Base-by-base conservation (phyloP, 2,329 filamentous ascomycete species). In the Colletotrichum agaves region DNA sequence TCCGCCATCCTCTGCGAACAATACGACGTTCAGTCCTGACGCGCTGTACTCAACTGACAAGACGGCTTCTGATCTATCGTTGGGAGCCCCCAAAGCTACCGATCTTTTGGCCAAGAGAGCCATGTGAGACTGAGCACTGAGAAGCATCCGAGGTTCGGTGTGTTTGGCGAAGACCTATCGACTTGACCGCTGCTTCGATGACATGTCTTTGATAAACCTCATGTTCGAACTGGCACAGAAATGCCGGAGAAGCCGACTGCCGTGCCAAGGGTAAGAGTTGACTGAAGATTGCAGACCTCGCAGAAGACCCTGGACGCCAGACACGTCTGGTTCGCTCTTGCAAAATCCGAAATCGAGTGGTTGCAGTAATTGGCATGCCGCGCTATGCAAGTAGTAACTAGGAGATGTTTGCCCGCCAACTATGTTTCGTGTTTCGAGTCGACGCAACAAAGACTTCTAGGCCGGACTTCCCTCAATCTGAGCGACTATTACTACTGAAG, bases 361-460 rank as follows among this genome's bases (percentile, higher is more conserved):
- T n/a, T 39, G 21, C 4, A 37, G 5, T 10, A 10, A 17, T 15
- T n/a, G 3, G 44, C 44, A 35, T 0, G 39, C 4, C 5, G 12
- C 3, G 23, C 31, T 37, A 10, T 19, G 46, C 10, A 60, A 2
- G 5, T 15, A 15, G 6, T 8, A 31, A 2, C 21, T 19, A 11
- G 11, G 23, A 19, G 11, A n/a, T 19, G 4, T 1, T 19, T 1
- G n/a, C 6, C 46, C 27, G 23, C 4, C 10, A 0, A 5, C 8
- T 0, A 37, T 15, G 12, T 12, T 15, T 5, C 7, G 4, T 7
- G 27, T 19, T 1, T 23, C n/a, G 10, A 1, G 3, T 44, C 52
- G 44, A 11, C 37, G 61, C 61, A 58, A 44, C 4, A 64, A 59
- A 15, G 61, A 35, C 44, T 53, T 64, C 44, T 64, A 64, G 4